Percentiles rank a stretch among this genome's conserved stretches.
Evolutionary conservation across 2,329 filamentous ascomycete genomes (phyloP).

Genomic region (Claviceps arundinis): DNA sequence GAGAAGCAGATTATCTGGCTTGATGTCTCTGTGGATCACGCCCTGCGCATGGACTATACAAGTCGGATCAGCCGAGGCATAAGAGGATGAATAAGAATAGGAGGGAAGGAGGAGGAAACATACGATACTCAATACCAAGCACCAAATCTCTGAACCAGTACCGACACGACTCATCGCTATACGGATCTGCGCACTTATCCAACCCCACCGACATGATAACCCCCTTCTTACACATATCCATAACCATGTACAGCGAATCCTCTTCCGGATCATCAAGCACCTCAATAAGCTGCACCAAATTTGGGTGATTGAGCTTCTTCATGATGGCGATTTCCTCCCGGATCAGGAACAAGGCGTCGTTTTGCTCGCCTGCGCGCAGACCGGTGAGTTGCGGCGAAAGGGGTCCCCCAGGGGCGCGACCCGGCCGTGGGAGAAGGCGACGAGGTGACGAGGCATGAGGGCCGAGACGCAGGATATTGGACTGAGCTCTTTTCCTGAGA

Average conservation of each 20-base stretch:
- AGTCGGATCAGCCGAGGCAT: constrained; percentile 5
- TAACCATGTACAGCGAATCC: constrained; percentile 94
- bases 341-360: constrained; percentile 69
- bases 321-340: constrained; percentile 96
- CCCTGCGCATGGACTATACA: constrained; percentile 74
- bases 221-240: constrained; percentile 98
- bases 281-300: constrained; percentile 85
- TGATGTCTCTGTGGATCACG: constrained; percentile 92
- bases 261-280: constrained; percentile 91
- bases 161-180: constrained; percentile 68
- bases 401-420: constrained; percentile 7
- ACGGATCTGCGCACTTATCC: constrained; percentile 70
- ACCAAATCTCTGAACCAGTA: constrained; percentile 93
- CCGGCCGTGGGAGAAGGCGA: constrained; percentile 12
- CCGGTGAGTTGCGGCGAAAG: constrained; percentile 15
- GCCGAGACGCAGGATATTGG: constrained; percentile 57
- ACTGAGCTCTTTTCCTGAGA: constrained; percentile 79
- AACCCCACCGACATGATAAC: constrained; percentile 93
- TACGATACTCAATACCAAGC: constrained; percentile 83
- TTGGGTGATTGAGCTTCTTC: constrained; percentile 94
- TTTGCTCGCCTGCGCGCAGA: constrained; percentile 41
- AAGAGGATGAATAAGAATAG: neutral
- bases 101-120: constrained; percentile 19
- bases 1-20: constrained; percentile 88
- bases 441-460: constrained; percentile 21